phyloP scores from a whole-genome alignment of 805 yeast genomes.

The Saccharomycopsis sp. region DNA sequence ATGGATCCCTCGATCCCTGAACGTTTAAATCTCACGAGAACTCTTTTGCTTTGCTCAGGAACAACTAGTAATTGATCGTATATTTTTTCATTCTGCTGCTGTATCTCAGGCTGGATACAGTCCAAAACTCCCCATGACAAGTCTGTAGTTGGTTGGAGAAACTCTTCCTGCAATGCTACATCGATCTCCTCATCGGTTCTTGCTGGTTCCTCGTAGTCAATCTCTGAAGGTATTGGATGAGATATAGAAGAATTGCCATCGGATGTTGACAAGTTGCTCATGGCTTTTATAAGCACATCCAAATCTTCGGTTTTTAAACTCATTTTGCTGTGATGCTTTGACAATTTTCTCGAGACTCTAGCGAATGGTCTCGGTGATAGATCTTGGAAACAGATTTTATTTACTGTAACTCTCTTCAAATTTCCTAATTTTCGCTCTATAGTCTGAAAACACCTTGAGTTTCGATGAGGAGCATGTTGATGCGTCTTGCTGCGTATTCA shows the following conservation, averaged over 20 bases:
- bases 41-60: conserved; percentile 59
- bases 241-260: neutral
- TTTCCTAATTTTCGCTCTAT: too few relatives aligned
- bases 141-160: conserved; percentile 7
- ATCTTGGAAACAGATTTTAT: too few relatives aligned
- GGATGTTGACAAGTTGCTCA: neutral
- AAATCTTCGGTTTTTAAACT: neutral
- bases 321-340: neutral
- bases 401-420: too few relatives aligned
- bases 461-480: neutral
- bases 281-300: neutral
- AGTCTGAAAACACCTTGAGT: too few relatives aligned
- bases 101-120: conserved; percentile 53
- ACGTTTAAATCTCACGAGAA: conserved; percentile 62
- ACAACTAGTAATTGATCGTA: conserved; percentile 43
- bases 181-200: conserved; percentile 15
- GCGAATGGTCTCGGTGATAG: too few relatives aligned
- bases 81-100: conserved; percentile 28
- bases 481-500: neutral
- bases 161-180: conserved; percentile 23
- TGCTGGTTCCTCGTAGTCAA: neutral
- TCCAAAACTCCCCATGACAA: conserved; percentile 68
- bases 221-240: neutral
- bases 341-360: too few relatives aligned
- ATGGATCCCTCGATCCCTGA: conserved; percentile 70